Evolutionary conservation across 2,329 filamentous ascomycete genomes (phyloP).

Genomic region (Fusarium nanum): DNA sequence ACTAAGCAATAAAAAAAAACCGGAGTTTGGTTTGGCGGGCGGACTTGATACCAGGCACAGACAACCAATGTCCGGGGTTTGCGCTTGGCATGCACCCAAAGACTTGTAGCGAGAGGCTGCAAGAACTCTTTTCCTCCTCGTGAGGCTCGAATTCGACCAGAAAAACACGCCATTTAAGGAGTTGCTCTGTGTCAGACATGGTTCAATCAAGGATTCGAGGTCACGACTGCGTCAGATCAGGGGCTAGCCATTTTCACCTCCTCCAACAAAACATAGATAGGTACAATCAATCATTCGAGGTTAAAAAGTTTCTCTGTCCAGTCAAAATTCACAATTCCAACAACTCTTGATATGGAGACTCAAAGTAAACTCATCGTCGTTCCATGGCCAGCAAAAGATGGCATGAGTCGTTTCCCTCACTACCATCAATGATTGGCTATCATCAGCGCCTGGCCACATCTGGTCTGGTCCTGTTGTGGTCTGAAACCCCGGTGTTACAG

Average conservation of each 20-base stretch:
- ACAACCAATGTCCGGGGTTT: constrained; percentile 38
- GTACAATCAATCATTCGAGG: neutral
- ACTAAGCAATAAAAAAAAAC: constrained; percentile 14
- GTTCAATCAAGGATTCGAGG: constrained; percentile 9
- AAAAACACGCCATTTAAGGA: constrained; percentile 41
- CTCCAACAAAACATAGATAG: neutral
- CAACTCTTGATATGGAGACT: neutral
- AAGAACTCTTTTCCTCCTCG: constrained; percentile 6
- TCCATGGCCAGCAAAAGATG: constrained; percentile 8
- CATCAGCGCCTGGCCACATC: constrained; percentile 5
- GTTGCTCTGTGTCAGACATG: constrained; percentile 29
- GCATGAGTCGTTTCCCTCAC: constrained; percentile 12
- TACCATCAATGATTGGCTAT: constrained; percentile 23
- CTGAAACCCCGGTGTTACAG: constrained; percentile 46
- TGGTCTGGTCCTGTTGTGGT: constrained; percentile 23
- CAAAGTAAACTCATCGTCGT: neutral
- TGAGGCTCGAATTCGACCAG: constrained; percentile 3
- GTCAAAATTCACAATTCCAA: neutral
- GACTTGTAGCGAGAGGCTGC: constrained; percentile 17
- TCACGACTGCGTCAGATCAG: constrained; percentile 3
- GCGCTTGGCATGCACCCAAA: constrained; percentile 40
- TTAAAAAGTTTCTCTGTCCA: neutral
- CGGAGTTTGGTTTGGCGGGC: constrained; percentile 26
- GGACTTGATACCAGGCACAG: constrained; percentile 43
- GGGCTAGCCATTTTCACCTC: neutral